Evolutionary conservation across 23 red algal species (phyloP).

Genomic region (Pyropia yezoensis): DNA sequence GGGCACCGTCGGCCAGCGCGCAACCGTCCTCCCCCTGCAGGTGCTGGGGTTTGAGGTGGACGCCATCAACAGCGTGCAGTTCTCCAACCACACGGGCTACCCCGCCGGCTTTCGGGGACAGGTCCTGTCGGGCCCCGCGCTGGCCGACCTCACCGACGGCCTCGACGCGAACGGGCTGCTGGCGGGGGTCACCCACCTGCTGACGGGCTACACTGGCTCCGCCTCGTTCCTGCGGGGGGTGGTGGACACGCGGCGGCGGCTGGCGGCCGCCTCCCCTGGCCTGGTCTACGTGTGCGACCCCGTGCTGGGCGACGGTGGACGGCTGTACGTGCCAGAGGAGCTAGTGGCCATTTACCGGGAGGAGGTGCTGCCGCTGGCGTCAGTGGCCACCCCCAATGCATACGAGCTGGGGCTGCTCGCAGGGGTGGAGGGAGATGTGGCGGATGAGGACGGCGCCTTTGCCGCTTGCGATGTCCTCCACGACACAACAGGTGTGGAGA

Average conservation of each 20-base stretch:
- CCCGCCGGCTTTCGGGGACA: slow-evolving; percentile 40
- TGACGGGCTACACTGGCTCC: slow-evolving; percentile 76
- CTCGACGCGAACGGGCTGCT: slow-evolving; percentile 73
- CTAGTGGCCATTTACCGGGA: slow-evolving; percentile 62
- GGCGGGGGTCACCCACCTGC: slow-evolving; percentile 39
- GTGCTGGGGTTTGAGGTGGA: slow-evolving; percentile 95
- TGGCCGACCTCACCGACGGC: slow-evolving; percentile 37
- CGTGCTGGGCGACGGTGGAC: slow-evolving; percentile 82
- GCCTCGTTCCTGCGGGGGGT: slow-evolving; percentile 25
- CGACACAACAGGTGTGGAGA: slow-evolving; percentile 14
- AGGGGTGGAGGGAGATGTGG: neutral
- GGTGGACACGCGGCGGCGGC: slow-evolving; percentile 24
- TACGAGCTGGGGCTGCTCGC: slow-evolving; percentile 80
- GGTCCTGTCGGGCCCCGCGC: slow-evolving; percentile 25
- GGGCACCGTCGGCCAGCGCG: slow-evolving; percentile 88
- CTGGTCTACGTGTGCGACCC: slow-evolving; percentile 86
- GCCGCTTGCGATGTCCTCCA: slow-evolving; percentile 44
- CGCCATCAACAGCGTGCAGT: slow-evolving; percentile 65
- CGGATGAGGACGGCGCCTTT: slow-evolving; percentile 15
- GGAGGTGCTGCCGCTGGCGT: slow-evolving; percentile 33
- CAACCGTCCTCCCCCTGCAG: slow-evolving; percentile 83
- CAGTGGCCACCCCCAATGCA: slow-evolving; percentile 78
- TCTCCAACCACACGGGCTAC: slow-evolving; percentile 98
- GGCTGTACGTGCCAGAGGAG: slow-evolving; percentile 65
- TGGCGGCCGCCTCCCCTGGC: slow-evolving; percentile 2